Percentiles rank a stretch among this genome's conserved stretches.
phyloP scores from a whole-genome alignment of 495 filamentous ascomycete species.

The Bombardia bombarda region DNA sequence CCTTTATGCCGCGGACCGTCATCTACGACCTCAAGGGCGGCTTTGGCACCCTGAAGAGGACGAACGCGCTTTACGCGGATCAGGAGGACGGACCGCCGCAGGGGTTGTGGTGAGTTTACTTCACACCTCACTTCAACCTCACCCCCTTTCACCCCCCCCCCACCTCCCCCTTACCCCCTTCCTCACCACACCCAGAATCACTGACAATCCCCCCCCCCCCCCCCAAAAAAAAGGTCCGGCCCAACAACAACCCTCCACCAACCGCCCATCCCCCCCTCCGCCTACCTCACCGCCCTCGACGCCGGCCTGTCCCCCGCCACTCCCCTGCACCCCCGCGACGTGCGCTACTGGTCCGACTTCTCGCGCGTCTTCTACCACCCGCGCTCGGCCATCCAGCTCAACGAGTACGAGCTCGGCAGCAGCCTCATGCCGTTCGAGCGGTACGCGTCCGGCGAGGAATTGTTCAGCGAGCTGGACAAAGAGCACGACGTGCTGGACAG shows the following conservation, averaged over 20 bases:
- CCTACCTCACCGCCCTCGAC: conserved; percentile 75
- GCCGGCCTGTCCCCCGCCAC: conserved; percentile 51
- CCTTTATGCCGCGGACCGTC: conserved; percentile 81
- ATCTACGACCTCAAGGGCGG: conserved; percentile 93
- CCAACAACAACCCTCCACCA: conserved; percentile 59
- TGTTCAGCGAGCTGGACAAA: conserved; percentile 73
- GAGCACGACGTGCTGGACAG: conserved; percentile 84
- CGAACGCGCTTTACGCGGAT: conserved; percentile 80
- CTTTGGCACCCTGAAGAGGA: conserved; percentile 79
- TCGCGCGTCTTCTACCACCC: conserved; percentile 88
- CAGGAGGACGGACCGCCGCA: conserved; percentile 39
- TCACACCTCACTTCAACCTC: too few relatives aligned
- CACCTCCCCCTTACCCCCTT: too few relatives aligned
- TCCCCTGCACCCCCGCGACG: conserved; percentile 56
- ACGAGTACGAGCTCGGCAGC: conserved; percentile 76
- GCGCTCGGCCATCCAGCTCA: conserved; percentile 77
- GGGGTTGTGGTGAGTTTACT: conserved; percentile 52
- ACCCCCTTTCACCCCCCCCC: too few relatives aligned
- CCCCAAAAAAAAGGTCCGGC: conserved; percentile 61
- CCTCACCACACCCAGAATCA: neutral
- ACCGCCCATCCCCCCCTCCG: conserved; percentile 54
- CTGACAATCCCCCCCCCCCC: conserved; percentile 1
- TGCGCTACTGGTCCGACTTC: conserved; percentile 95
- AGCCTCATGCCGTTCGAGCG: conserved; percentile 74
- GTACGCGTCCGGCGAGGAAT: conserved; percentile 69